Conservation (phyloP, 192 early-diverging fungal species). For the Phycomyces blakesleeanus region DNA sequence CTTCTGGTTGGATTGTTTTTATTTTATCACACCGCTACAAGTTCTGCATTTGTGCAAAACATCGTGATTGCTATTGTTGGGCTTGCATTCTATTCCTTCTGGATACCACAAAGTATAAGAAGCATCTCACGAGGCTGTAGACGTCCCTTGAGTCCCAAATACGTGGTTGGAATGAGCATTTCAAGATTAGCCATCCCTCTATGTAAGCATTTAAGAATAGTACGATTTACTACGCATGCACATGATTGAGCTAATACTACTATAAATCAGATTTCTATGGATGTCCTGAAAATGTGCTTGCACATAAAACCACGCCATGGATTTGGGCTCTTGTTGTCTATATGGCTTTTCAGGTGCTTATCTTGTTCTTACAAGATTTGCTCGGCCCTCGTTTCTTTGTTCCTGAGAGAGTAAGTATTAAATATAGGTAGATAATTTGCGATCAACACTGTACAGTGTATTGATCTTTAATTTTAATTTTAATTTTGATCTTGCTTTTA, state of each 20-base stretch:
- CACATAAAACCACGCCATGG: slow-evolving; percentile 45
- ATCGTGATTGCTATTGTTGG: slow-evolving; percentile 41
- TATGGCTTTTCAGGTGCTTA: slow-evolving; percentile 50
- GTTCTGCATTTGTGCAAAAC: slow-evolving; percentile 44
- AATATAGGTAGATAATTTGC: too few relatives aligned
- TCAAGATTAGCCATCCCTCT: slow-evolving; percentile 57
- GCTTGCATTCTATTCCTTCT: slow-evolving; percentile 61
- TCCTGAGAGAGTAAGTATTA: slow-evolving; percentile 50
- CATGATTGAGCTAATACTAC: not conserved
- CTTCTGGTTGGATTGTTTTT: slow-evolving; percentile 58
- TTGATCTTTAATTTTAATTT: too few relatives aligned
- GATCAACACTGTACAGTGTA: too few relatives aligned
- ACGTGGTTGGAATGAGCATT: slow-evolving; percentile 55
- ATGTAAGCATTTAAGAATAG: slow-evolving; percentile 38
- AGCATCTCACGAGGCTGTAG: slow-evolving; percentile 63
- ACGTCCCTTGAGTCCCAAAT: slow-evolving; percentile 51
- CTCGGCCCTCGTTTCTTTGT: slow-evolving; percentile 73
- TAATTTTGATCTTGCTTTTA: too few relatives aligned
- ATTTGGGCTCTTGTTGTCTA: slow-evolving; percentile 54
- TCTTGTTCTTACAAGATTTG: slow-evolving; percentile 63
- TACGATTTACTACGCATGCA: not conserved
- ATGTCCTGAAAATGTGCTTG: slow-evolving; percentile 56
- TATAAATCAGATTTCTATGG: slow-evolving; percentile 41
- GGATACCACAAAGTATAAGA: slow-evolving; percentile 78
- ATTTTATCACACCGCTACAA: slow-evolving; percentile 54